phyloP scores from a whole-genome alignment of 2,329 filamentous ascomycete genomes.

The Teratosphaeriaceae sp. region DNA sequence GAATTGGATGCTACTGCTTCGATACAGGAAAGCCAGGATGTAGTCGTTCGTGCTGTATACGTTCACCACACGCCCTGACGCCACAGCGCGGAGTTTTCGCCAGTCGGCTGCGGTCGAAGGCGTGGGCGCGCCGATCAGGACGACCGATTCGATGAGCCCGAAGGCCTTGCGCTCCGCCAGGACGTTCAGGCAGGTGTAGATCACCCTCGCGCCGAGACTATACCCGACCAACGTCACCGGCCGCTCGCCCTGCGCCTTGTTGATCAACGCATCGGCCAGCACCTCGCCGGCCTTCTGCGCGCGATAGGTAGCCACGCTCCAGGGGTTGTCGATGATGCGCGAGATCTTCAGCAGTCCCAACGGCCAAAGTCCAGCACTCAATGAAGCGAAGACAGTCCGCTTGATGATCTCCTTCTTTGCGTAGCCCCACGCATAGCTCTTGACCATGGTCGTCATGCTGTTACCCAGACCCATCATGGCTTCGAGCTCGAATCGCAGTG shows the following conservation, averaged over 20 bases:
- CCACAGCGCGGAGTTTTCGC: conserved; percentile 69
- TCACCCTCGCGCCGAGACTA: conserved; percentile 47
- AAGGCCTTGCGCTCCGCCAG: conserved; percentile 75
- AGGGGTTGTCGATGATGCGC: conserved; percentile 35
- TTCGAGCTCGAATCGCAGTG: conserved; percentile 75
- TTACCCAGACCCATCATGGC: conserved; percentile 70
- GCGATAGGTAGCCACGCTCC: conserved; percentile 32
- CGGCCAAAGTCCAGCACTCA: conserved; percentile 45
- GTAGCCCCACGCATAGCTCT: conserved; percentile 70
- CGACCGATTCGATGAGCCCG: conserved; percentile 74
- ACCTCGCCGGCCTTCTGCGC: conserved; percentile 35
- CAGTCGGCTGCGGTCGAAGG: conserved; percentile 67
- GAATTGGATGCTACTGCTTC: conserved; percentile 72
- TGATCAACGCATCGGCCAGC: conserved; percentile 35
- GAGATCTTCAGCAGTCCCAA: conserved; percentile 41
- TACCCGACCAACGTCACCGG: conserved; percentile 35
- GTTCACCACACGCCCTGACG: conserved; percentile 77
- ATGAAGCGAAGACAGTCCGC: conserved; percentile 43
- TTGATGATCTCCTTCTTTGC: conserved; percentile 71
- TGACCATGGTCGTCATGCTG: conserved; percentile 69
- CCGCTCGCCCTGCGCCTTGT: conserved; percentile 35
- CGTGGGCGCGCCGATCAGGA: conserved; percentile 74
- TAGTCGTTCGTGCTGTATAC: conserved; percentile 84
- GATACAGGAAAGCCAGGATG: conserved; percentile 80
- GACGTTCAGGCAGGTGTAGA: conserved; percentile 72